A percentile compares a stretch with the other conserved stretches of the same genome.
Conservation (phyloP, 2,329 filamentous ascomycete genomes). For the Elsinoe arachidis region DNA sequence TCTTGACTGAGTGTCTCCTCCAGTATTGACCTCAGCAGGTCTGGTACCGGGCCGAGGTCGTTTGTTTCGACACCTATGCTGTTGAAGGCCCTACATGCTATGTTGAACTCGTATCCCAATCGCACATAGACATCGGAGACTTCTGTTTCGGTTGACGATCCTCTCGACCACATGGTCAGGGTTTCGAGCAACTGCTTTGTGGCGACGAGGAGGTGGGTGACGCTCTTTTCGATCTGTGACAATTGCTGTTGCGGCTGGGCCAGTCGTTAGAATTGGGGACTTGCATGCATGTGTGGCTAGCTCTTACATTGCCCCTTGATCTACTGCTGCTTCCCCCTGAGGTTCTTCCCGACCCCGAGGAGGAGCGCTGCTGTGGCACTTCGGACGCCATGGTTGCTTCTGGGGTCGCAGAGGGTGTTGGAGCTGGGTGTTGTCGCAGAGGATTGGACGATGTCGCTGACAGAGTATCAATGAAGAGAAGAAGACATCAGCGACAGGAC, state of each 20-base stretch:
- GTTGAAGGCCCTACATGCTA: conserved; percentile 92
- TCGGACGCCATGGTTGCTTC: conserved; percentile 44
- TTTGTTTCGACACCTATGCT: conserved; percentile 93
- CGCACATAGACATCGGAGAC: conserved; percentile 98
- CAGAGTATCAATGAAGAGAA: neutral
- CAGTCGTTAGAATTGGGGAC: neutral
- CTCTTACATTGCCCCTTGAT: conserved; percentile 18
- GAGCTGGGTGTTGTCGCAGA: neutral
- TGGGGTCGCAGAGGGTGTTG: neutral
- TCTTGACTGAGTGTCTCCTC: conserved; percentile 96
- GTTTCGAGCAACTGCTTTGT: conserved; percentile 98
- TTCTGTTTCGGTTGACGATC: conserved; percentile 82
- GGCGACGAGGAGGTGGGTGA: conserved; percentile 92
- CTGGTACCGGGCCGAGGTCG: conserved; percentile 90
- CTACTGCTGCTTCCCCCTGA: conserved; percentile 43
- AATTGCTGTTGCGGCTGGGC: conserved; percentile 62
- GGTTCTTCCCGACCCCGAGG: conserved; percentile 53
- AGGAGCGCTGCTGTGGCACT: conserved; percentile 25
- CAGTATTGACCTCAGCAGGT: conserved; percentile 78
- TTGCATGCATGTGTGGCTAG: neutral
- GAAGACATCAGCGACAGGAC: conserved; percentile 3
- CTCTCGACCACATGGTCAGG: conserved; percentile 92
- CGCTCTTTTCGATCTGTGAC: conserved; percentile 97
- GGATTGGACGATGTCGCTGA: neutral
- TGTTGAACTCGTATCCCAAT: conserved; percentile 97